Evolutionary conservation across 129 eudicot genomes (phyloP), one percentile per base, ranked within the genome.

Genomic region (Helichrysum umbraculigerum): DNA sequence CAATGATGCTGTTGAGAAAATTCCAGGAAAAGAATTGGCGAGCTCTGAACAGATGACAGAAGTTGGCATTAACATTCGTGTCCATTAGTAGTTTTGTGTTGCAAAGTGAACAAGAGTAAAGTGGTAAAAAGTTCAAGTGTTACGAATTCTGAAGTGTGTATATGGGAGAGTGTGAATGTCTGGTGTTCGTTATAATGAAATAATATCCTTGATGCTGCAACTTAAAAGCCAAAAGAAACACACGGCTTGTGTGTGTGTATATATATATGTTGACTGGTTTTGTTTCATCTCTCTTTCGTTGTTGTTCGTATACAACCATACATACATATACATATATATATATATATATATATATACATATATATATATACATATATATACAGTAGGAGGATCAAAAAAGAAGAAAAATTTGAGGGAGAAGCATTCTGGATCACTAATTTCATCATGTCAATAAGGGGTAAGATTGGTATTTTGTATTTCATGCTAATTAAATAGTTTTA

Each of bases 51-150:
- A 84, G 63, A 35, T 81, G 70, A 71, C 72, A 22, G 79, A 67
- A 68, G 61, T 81, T 33, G 82, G 88, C 32, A 85, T 83, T 6
- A 80, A 84, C 52, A 86, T 87, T 61, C 87, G 79, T 57, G 93
- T 86, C 50, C 86, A 80, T 71, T 85, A 83, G 37, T 76, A 41
- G 21, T 74, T 41, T 7, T 15, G 25, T 62, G 82, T 42, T 68
- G 75, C 60, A 29, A 30, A 19, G 5, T 32, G 62, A 21, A 21
- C 35, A 73, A 10, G 19, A 39, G 4, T 60, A 62, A 61, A 47
- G 54, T 47, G 54, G 54, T 47, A 47, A 62, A 32, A 74, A 8
- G 62, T 60, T 78, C 52, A 71, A 71, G 78, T 73, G 81, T 69
- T 72, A 66, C 50, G 83, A 78, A 28, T 65, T 37, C 33, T 44